A percentile compares a stretch with the other conserved stretches of the same genome.
These are phyloP conservation scores for Limnomonas spitsbergensis DNA, from an alignment of 139 green algal genomes.

Conservation along the genomic window DNA sequence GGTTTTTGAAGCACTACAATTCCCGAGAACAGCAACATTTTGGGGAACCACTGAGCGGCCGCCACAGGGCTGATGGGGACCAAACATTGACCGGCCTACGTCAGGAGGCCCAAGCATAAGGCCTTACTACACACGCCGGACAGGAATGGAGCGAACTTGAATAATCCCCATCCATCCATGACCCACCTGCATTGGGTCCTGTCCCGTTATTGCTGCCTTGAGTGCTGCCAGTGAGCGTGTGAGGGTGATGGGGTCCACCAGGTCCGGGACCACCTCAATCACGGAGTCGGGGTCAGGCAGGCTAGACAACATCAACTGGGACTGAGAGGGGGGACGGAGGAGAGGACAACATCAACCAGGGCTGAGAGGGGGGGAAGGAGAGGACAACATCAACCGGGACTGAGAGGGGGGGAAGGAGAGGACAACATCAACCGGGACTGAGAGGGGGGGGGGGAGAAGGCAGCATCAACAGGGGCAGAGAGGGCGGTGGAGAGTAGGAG, in stretches of 20 bases:
- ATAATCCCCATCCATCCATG: neutral
- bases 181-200: conserved; percentile 24
- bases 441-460: neutral
- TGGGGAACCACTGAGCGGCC: too few species aligned
- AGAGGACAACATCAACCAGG: too few species aligned
- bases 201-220: conserved; percentile 12
- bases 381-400: conserved; percentile 36
- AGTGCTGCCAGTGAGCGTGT: conserved; percentile 30
- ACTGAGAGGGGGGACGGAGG: too few species aligned
- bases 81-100: too few species aligned
- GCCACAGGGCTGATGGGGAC: too few species aligned
- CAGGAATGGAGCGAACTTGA: too few species aligned
- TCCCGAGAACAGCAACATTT: neutral
- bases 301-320: too few species aligned
- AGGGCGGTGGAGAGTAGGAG: too few species aligned
- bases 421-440: neutral
- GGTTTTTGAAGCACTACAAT: neutral
- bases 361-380: too few species aligned
- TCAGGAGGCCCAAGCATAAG: too few species aligned
- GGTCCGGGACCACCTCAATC: conserved; percentile 37
- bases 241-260: conserved; percentile 37
- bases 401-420: neutral
- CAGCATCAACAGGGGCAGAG: too few species aligned
- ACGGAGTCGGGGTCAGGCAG: conserved; percentile 33
- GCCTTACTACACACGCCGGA: too few species aligned